These are phyloP conservation scores for Aspergillus sp. DNA, from an alignment of 2,329 filamentous ascomycete species.

Conservation along the genomic window DNA sequence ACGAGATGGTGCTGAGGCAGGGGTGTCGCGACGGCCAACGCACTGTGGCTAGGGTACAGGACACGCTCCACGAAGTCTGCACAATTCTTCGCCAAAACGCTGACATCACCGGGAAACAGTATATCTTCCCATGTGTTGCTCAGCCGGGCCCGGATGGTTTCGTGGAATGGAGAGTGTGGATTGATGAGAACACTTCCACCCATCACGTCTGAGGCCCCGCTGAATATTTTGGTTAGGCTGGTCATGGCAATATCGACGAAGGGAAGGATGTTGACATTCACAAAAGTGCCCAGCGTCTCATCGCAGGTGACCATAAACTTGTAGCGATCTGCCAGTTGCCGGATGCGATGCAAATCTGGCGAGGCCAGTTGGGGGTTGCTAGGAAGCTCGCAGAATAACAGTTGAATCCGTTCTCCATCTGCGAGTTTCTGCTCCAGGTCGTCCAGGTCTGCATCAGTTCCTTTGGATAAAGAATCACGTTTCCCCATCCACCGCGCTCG, in stretches of 20 bases:
- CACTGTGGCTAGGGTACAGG: neutral
- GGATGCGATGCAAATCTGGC: neutral
- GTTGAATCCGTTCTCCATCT: neutral
- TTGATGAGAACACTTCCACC: neutral
- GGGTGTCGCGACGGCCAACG: neutral
- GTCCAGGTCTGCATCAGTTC: neutral
- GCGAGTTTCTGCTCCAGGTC: neutral
- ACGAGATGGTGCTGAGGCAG: neutral
- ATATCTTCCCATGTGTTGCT: neutral
- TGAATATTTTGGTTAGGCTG: slow-evolving; percentile 8
- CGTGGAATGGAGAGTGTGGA: neutral
- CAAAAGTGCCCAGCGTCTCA: neutral
- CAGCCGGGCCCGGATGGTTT: neutral
- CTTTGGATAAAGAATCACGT: neutral
- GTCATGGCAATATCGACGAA: neutral
- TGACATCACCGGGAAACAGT: neutral
- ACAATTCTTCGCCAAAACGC: neutral
- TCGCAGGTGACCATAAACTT: slow-evolving; percentile 4
- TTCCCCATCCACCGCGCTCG: neutral
- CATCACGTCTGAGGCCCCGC: slow-evolving; percentile 2
- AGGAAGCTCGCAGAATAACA: slow-evolving; percentile 4
- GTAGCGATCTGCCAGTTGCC: neutral
- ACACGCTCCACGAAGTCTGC: neutral
- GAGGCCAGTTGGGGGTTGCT: neutral
- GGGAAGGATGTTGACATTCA: slow-evolving; percentile 1